Evolutionary conservation across 148 eudicot genomes (phyloP).

Genomic region (Vaccinium corymbosum): DNA sequence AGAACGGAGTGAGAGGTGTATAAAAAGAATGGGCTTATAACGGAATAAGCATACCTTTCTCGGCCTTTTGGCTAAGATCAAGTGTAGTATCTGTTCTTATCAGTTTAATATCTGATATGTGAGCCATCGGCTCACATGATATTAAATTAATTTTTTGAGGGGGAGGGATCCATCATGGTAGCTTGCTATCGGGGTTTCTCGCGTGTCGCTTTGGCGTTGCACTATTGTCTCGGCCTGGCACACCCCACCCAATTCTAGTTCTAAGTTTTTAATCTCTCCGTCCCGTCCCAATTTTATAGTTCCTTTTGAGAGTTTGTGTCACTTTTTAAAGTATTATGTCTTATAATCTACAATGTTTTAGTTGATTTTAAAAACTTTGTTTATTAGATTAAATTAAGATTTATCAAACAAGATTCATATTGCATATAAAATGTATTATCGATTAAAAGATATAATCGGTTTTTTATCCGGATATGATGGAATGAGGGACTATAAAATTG

Average conservation of each 20-base stretch:
- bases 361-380: too few species aligned
- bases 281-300: too few species aligned
- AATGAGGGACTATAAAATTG: too few species aligned
- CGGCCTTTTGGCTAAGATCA: slow-evolving; percentile 93
- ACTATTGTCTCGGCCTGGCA: neutral
- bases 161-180: neutral
- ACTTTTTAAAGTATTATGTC: too few species aligned
- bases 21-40: neutral
- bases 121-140: slow-evolving; percentile 9
- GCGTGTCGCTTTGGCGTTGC: neutral
- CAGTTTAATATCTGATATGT: slow-evolving; percentile 18
- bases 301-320: too few species aligned
- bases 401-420: too few species aligned
- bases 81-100: neutral
- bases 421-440: too few species aligned
- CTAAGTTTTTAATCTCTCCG: neutral
- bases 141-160: slow-evolving; percentile 5
- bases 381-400: too few species aligned
- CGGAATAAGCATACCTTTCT: slow-evolving; percentile 22
- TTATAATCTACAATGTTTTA: too few species aligned
- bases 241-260: neutral
- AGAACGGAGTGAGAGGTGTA: neutral
- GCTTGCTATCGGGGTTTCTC: neutral
- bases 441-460: too few species aligned
- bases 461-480: too few species aligned